These are phyloP conservation scores for Tremella fuciformis DNA, from an alignment of 768 basidiomycete genomes.

Conservation along the genomic window DNA sequence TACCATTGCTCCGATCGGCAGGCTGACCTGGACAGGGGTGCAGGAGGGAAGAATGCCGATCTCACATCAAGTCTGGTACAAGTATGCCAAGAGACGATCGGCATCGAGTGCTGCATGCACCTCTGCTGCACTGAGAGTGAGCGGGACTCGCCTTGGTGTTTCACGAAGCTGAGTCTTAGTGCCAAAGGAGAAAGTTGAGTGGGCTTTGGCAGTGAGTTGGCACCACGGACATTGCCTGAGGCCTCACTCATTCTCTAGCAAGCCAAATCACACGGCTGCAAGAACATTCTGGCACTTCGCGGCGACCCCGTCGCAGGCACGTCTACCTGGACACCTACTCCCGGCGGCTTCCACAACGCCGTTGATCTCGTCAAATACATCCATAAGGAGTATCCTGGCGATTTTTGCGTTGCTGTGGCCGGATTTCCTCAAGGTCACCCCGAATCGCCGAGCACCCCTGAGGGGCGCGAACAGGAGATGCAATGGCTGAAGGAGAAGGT, in stretches of 20 bases:
- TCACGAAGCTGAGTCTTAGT: slow-evolving; percentile 50
- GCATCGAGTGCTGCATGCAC: slow-evolving; percentile 97
- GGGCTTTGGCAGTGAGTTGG: slow-evolving; percentile 70
- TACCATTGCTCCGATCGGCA: not conserved
- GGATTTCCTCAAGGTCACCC: slow-evolving; percentile 85
- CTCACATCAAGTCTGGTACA: slow-evolving; percentile 90
- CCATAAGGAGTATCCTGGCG: slow-evolving; percentile 74
- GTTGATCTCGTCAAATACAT: slow-evolving; percentile 90
- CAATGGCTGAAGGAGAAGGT: slow-evolving; percentile 83
- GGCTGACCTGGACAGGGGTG: slow-evolving; percentile 65
- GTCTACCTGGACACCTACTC: slow-evolving; percentile 87
- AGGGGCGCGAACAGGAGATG: slow-evolving; percentile 62
- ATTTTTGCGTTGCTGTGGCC: slow-evolving; percentile 91
- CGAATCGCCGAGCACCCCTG: slow-evolving; percentile 61
- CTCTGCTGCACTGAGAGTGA: slow-evolving; percentile 88
- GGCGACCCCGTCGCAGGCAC: slow-evolving; percentile 88
- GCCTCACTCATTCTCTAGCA: slow-evolving; percentile 58
- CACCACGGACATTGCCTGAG: slow-evolving; percentile 10
- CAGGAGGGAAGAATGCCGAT: slow-evolving; percentile 91
- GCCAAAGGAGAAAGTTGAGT: slow-evolving; percentile 92
- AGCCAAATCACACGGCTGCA: slow-evolving; percentile 81
- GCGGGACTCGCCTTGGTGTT: slow-evolving; percentile 7
- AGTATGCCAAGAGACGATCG: slow-evolving; percentile 87
- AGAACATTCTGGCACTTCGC: slow-evolving; percentile 87
- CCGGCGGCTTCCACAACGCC: slow-evolving; percentile 84